Evolutionary conservation across 139 green algal species (phyloP).

Genomic region (Volvox reticuliferus): DNA sequence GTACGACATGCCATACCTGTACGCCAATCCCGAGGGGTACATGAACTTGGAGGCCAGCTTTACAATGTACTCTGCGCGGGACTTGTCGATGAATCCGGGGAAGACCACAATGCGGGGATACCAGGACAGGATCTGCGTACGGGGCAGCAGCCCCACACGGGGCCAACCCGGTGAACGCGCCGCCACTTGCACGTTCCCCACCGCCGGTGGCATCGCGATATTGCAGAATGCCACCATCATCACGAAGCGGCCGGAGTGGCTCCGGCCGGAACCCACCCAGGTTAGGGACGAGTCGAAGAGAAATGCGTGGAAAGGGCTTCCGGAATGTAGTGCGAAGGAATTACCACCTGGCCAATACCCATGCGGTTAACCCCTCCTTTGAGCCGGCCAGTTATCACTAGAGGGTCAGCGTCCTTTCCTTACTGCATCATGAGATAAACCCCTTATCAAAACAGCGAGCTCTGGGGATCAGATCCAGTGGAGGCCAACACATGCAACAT

Average conservation of each 20-base stretch:
- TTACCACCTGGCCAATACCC: too few relatives aligned
- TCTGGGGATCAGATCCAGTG: too few relatives aligned
- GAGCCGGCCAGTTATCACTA: too few relatives aligned
- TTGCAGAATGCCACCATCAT: neutral
- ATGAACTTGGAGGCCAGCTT: constrained; percentile 58
- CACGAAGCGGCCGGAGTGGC: neutral
- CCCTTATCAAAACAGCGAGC: too few relatives aligned
- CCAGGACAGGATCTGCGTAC: constrained; percentile 56
- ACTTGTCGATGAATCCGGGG: constrained; percentile 69
- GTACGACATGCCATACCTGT: constrained; percentile 27
- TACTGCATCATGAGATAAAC: too few relatives aligned
- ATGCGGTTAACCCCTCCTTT: too few relatives aligned
- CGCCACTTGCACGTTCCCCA: constrained; percentile 20
- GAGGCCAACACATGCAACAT: too few relatives aligned
- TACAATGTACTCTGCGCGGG: constrained; percentile 59
- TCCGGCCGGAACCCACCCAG: constrained; percentile 27
- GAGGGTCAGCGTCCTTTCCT: too few relatives aligned
- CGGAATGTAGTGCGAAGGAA: too few relatives aligned
- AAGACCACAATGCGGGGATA: constrained; percentile 66
- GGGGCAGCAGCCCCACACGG: constrained; percentile 10
- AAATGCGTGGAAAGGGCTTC: neutral
- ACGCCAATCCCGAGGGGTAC: constrained; percentile 59
- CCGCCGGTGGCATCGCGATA: neutral
- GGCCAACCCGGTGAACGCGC: constrained; percentile 12
- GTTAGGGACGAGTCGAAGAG: neutral